Evolutionary conservation across 345 rosid species (phyloP), one percentile per base, ranked within the genome.

Genomic region (Hibiscus syriacus): DNA sequence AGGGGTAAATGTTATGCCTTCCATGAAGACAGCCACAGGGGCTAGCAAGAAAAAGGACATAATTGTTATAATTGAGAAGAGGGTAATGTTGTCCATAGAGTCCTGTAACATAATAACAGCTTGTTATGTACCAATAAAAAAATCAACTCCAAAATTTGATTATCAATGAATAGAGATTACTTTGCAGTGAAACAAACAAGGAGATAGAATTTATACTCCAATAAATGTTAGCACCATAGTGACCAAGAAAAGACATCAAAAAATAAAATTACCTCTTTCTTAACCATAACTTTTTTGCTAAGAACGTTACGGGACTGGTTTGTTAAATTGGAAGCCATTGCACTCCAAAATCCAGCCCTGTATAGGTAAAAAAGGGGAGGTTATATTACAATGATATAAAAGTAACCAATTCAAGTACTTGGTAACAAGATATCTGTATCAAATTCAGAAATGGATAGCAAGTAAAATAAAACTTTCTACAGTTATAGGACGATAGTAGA

Each of bases 251-350:
- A 64, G 3, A 20, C 54, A 59, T 36, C 50, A 39, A 68, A 66
- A 69, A 3, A 43, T 36, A 79, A 64, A 20, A 79, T 75, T 81
- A 94, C 99, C 92, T 94, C 99, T 79, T 89, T 85, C 60, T 87
- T 95, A 38, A 87, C 88, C 99, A 95, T 95, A 77, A 95, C 88
- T 74, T 92, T 95, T 73, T 95, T 95, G 82, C 97, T 90, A 36
- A 90, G 87, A 63, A 90, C 97, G 39, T 90, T 90, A 64, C 97
- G 93, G 67, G 94, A 90, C 72, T 90, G 97, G 73, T 87, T 87
- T 34, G 90, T 70, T 80, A 90, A 78, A 81, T 90, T 90, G 63
- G 97, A 90, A 64, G 97, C 97, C 97, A 90, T 90, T 53, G 97
- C 97, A 79, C 82, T 90, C 89, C 86, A 80, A 72, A 90, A 90